Conservation (phyloP, 257 asterid species). For the Dorcoceras hygrometricum region DNA sequence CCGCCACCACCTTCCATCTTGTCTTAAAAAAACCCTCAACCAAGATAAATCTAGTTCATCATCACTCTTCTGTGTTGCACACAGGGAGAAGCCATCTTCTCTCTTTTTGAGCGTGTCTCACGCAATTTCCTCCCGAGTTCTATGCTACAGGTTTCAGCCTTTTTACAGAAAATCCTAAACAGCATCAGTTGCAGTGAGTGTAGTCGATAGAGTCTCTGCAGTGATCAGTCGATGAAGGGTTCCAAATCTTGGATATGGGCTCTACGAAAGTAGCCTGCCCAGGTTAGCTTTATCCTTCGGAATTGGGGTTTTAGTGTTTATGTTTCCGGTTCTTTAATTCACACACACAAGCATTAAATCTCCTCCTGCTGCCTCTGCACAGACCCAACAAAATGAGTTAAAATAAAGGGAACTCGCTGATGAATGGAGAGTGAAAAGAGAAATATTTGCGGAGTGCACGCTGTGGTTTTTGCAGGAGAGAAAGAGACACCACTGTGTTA, state of each 20-base stretch:
- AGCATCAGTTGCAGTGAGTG: constrained; percentile 29
- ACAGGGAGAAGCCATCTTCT: constrained; percentile 45
- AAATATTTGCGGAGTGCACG: constrained; percentile 27
- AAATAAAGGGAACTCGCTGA: constrained; percentile 8
- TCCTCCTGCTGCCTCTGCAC: constrained; percentile 16
- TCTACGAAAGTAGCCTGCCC: constrained; percentile 33
- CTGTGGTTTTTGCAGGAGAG: constrained; percentile 23
- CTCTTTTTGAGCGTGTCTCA: constrained; percentile 27
- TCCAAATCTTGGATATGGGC: not conserved
- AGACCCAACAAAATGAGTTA: constrained; percentile 17
- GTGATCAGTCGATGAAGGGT: constrained; percentile 7
- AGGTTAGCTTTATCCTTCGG: constrained; percentile 33
- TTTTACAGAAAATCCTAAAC: constrained; percentile 65
- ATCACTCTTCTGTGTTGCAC: constrained; percentile 27
- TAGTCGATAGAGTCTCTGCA: constrained; percentile 12
- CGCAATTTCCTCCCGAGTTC: constrained; percentile 87
- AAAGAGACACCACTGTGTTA: not conserved
- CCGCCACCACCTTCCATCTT: constrained; percentile 49
- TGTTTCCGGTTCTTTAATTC: constrained; percentile 1
- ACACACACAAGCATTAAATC: constrained; percentile 7
- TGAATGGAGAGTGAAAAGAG: constrained; percentile 14
- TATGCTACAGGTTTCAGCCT: constrained; percentile 73
- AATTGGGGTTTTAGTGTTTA: constrained; percentile 28
- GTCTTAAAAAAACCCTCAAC: not conserved
- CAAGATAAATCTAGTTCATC: not conserved